Percentiles rank a stretch among this genome's conserved stretches.
Conservation (phyloP, 495 filamentous ascomycete species). For the Physcia stellaris region DNA sequence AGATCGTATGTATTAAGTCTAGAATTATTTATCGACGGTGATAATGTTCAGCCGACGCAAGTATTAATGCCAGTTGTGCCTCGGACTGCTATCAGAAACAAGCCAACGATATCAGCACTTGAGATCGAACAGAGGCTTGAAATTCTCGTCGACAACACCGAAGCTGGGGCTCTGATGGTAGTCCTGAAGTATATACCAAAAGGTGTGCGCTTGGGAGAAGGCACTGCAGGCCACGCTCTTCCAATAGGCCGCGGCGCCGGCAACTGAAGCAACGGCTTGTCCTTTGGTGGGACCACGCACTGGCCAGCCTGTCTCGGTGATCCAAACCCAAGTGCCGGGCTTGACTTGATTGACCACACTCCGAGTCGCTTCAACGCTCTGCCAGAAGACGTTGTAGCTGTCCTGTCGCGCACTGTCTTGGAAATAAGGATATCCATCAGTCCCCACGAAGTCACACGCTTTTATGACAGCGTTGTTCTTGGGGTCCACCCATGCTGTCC, state of each 20-base stretch:
- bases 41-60: too few relatives aligned
- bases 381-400: conserved; percentile 23
- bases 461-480: conserved; percentile 33
- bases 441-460: conserved; percentile 35
- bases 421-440: conserved; percentile 35
- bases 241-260: conserved; percentile 21
- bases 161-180: conserved; percentile 3
- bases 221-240: conserved; percentile 15
- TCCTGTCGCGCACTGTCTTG: conserved; percentile 29
- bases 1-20: too few relatives aligned
- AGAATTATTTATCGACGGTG: too few relatives aligned
- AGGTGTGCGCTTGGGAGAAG: conserved; percentile 15
- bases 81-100: too few relatives aligned
- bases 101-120: too few relatives aligned
- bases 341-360: conserved; percentile 21
- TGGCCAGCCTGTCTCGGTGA: conserved; percentile 41
- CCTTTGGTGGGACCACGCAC: conserved; percentile 20
- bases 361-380: conserved; percentile 24
- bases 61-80: too few relatives aligned
- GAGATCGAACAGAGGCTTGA: conserved; percentile 3
- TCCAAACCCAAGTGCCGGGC: conserved; percentile 28
- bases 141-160: conserved; percentile 2
- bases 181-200: conserved; percentile 22
- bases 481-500: conserved; percentile 32
- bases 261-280: conserved; percentile 11